A percentile compares a stretch with the other conserved stretches of the same genome.
Evolutionary conservation across 1,284 basidiomycete species (phyloP).

Genomic region (Leccinum ponderosum): DNA sequence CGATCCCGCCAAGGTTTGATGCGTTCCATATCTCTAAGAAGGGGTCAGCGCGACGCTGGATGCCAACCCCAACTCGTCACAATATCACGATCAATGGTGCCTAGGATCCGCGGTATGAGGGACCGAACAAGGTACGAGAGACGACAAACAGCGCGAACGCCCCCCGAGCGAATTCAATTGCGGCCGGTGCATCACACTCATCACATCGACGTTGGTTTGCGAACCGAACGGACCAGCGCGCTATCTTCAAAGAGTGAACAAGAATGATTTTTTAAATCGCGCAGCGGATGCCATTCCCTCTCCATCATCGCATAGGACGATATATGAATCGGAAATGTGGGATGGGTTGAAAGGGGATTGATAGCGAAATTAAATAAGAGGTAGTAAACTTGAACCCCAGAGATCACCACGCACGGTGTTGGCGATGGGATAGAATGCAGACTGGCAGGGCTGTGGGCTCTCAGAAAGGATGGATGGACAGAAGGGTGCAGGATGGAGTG

Average conservation of each 20-base stretch:
- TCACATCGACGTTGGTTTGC: not conserved
- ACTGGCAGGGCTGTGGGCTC: slow-evolving; percentile 7
- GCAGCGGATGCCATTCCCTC: not conserved
- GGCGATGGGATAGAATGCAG: not conserved
- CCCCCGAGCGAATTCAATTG: slow-evolving; percentile 1
- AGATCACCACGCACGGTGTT: not conserved
- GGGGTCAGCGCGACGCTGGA: slow-evolving; percentile 7
- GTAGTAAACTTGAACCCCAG: not conserved
- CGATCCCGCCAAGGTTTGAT: not conserved
- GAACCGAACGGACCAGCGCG: not conserved
- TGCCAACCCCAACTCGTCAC: slow-evolving; percentile 27
- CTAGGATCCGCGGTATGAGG: slow-evolving; percentile 27
- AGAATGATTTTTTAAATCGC: slow-evolving; percentile 3
- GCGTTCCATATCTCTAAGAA: not conserved
- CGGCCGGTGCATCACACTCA: not conserved
- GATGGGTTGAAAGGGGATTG: not conserved
- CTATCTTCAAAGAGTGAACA: slow-evolving; percentile 2
- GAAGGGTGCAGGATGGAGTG: not conserved
- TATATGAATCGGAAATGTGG: slow-evolving; percentile 21
- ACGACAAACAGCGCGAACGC: slow-evolving; percentile 2
- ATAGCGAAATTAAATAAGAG: slow-evolving; percentile 3
- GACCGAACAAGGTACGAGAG: slow-evolving; percentile 2
- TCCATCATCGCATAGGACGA: not conserved
- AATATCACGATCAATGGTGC: slow-evolving; percentile 18
- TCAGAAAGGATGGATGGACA: not conserved